Base-by-base conservation (phyloP, 2,329 filamentous ascomycete species). In the Hypoxylon sp. region DNA sequence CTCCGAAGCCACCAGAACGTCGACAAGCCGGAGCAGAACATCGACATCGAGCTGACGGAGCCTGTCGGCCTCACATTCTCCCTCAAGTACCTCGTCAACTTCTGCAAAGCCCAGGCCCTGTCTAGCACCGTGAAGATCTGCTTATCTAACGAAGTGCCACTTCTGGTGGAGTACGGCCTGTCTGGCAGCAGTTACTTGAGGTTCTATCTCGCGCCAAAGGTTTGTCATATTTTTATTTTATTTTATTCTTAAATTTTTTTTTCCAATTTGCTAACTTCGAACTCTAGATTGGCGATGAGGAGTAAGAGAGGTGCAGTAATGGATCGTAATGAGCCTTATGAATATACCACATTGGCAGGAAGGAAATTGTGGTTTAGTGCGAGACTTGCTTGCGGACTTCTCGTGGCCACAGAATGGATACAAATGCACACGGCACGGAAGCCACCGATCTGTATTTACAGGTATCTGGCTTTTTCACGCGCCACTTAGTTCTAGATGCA, bases 161-260 rank as follows among this genome's bases (percentile, higher is more conserved):
- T 99, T 73, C 86, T 98, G 75, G 96, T 99, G 48, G 96, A 99
- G 85, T 99, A 98, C 82, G 86, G 84, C 61, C 83, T 98, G 68
- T 86, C 87, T 60, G 92, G 92, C 72, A 93, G 89, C 84, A 96
- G 93, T 81, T 96, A 96, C 82, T 83, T 99, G 82, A 90, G 95
- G 78, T 99, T 98, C 89, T 99, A 98, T 84, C 89, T 99, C 75
- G 96, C 96, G 72, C 96, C 96, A 73, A 99, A 99, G 94, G 96
- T 96, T 83, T 67, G 87, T 78, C 27, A 48, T 31, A 47, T 44
- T 27, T 1, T 21, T 55, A 53, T 37, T 61, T 55, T 53, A 32
- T 61, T 29, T 35, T 10, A 37, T 59, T 13, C 11, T 46, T 4
- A 24, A 17, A 15, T 21, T 39, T 29, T 2, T 19, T 19, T 21